Percentiles rank a stretch among this genome's conserved stretches.
These are phyloP conservation scores for Hymenoscyphus linearis DNA, from an alignment of 2,329 filamentous ascomycete genomes.

Conservation along the genomic window DNA sequence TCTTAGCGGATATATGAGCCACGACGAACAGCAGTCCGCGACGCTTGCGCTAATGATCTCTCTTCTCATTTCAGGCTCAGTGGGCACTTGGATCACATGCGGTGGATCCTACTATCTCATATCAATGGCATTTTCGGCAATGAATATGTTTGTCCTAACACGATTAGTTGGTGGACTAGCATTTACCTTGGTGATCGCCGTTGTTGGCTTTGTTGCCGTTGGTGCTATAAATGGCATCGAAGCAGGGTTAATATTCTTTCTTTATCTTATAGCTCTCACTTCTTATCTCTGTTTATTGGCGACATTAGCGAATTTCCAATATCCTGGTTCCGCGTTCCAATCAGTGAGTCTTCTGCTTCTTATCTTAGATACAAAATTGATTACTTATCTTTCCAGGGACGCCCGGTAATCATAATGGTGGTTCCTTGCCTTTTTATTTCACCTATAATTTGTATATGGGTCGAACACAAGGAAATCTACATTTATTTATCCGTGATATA, in stretches of 20 bases:
- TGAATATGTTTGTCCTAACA: conserved; percentile 39
- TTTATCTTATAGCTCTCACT: conserved; percentile 53
- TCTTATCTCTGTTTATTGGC: conserved; percentile 55
- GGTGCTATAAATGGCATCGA: conserved; percentile 39
- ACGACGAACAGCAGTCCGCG: conserved; percentile 48
- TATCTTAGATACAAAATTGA: conserved; percentile 3
- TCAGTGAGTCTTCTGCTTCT: conserved; percentile 37
- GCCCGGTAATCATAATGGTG: conserved; percentile 45
- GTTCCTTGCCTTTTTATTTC: conserved; percentile 52
- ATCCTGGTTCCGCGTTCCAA: conserved; percentile 23
- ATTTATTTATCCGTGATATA: conserved; percentile 53
- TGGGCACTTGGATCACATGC: conserved; percentile 59
- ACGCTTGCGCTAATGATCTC: conserved; percentile 52
- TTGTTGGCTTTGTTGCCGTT: conserved; percentile 47
- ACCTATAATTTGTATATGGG: conserved; percentile 49
- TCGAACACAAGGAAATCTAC: conserved; percentile 45
- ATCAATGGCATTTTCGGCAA: conserved; percentile 46
- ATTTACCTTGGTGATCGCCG: conserved; percentile 37
- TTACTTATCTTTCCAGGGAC: conserved; percentile 27
- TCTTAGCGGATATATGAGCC: conserved; percentile 50
- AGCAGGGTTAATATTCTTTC: conserved; percentile 51
- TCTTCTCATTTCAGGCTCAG: conserved; percentile 52
- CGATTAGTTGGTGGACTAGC: conserved; percentile 45
- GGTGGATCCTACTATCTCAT: conserved; percentile 58
- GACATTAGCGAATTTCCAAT: conserved; percentile 34